Evolutionary conservation across 164 flowering plant genomes (phyloP).

Genomic region (Macadamia integrifolia): DNA sequence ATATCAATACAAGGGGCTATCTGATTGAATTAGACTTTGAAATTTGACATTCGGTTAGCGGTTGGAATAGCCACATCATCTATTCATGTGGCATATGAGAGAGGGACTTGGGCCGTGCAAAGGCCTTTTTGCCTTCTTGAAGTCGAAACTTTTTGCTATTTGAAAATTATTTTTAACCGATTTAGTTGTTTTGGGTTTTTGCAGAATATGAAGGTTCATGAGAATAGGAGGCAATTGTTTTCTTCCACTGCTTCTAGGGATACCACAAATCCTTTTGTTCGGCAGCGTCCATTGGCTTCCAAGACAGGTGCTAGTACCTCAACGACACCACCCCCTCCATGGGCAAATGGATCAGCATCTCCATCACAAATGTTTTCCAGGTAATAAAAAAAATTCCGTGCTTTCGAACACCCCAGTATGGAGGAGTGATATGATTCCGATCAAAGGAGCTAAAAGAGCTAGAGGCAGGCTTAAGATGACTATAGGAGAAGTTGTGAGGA

Average conservation of each 20-base stretch:
- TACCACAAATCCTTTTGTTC: constrained; percentile 76
- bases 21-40: no score
- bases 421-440: no score
- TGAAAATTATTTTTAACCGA: not conserved
- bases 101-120: no score
- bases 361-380: constrained; percentile 59
- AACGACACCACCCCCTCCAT: constrained; percentile 61
- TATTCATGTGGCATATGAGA: no score
- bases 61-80: no score
- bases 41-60: no score
- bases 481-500: no score
- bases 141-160: no score
- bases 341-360: constrained; percentile 71
- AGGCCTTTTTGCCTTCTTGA: no score
- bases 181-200: constrained; percentile 12
- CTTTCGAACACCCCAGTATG: not conserved
- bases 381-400: constrained; percentile 22
- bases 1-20: no score
- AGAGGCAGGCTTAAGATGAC: no score
- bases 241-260: constrained; percentile 72
- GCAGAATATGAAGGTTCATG: constrained; percentile 86
- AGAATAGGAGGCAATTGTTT: constrained; percentile 84
- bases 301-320: constrained; percentile 48
- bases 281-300: constrained; percentile 86
- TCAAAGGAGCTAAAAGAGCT: no score